Evolutionary conservation across 345 rosid genomes (phyloP).

Genomic region (Hibiscus tridactylites): DNA sequence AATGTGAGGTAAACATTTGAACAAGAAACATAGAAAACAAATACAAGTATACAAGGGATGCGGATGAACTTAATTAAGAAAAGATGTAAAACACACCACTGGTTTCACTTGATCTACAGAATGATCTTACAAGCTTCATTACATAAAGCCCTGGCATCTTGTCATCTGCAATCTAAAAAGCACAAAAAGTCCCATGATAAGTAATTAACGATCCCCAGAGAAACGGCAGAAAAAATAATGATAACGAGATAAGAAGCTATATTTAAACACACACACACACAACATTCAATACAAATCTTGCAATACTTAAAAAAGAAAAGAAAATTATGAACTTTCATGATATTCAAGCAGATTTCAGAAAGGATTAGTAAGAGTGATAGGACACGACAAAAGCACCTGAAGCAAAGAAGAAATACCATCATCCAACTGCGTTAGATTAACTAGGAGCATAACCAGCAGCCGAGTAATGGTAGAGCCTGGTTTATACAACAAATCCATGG

Average conservation of each 20-base stretch:
- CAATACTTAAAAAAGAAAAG: neutral
- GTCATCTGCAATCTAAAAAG: slow-evolving; percentile 57
- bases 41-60: neutral
- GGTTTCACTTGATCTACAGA: slow-evolving; percentile 56
- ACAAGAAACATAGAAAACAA: neutral
- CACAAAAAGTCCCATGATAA: neutral
- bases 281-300: neutral
- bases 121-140: slow-evolving; percentile 91
- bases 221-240: neutral
- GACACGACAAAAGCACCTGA: slow-evolving; percentile 45
- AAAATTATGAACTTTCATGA: neutral
- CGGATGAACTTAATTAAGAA: slow-evolving; percentile 5
- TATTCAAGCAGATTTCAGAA: neutral
- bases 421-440: slow-evolving; percentile 80
- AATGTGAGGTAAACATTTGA: slow-evolving; percentile 7
- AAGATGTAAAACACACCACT: slow-evolving; percentile 30
- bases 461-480: slow-evolving; percentile 47
- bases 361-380: neutral
- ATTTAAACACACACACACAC: neutral
- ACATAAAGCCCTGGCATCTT: slow-evolving; percentile 64
- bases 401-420: slow-evolving; percentile 72
- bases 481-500: slow-evolving; percentile 66
- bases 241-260: neutral
- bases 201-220: neutral
- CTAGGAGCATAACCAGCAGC: slow-evolving; percentile 80